Evolutionary conservation across 73 alveolate species (phyloP).

Genomic region (Blepharisma stoltei): DNA sequence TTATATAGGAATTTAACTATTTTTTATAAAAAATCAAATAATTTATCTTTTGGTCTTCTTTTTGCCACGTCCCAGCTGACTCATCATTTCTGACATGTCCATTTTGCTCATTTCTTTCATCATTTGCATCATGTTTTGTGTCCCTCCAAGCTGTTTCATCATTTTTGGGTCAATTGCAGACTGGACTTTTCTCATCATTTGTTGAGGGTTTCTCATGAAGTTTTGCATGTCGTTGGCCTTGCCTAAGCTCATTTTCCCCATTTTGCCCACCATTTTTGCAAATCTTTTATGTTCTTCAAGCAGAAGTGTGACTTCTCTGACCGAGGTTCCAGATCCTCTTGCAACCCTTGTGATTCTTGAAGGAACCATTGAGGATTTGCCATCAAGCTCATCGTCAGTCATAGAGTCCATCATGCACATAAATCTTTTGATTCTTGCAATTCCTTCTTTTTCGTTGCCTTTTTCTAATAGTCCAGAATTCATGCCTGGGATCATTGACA

Average conservation of each 20-base stretch:
- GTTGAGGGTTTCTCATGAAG: slow-evolving; percentile 85
- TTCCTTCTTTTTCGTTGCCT: slow-evolving; percentile 97
- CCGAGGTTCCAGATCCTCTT: slow-evolving; percentile 94
- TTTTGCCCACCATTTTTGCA: slow-evolving; percentile 78
- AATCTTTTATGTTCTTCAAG: slow-evolving; percentile 91
- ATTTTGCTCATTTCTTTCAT: slow-evolving; percentile 90
- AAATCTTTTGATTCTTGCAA: slow-evolving; percentile 91
- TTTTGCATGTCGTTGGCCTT: slow-evolving; percentile 74
- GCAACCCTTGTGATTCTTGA: slow-evolving; percentile 93
- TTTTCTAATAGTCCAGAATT: slow-evolving; percentile 76
- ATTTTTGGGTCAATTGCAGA: slow-evolving; percentile 94
- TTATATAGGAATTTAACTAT: too few relatives aligned
- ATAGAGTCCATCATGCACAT: slow-evolving; percentile 96
- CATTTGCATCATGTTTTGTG: slow-evolving; percentile 94
- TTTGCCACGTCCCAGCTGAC: slow-evolving; percentile 57
- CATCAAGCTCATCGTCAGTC: slow-evolving; percentile 88
- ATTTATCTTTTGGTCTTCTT: slow-evolving; percentile 16
- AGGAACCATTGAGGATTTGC: slow-evolving; percentile 68
- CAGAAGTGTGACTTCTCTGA: slow-evolving; percentile 88
- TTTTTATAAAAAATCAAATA: too few relatives aligned
- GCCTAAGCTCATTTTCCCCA: slow-evolving; percentile 79
- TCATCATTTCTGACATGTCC: slow-evolving; percentile 91
- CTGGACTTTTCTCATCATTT: slow-evolving; percentile 75
- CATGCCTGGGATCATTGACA: slow-evolving; percentile 98
- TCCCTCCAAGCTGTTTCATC: slow-evolving; percentile 95